phyloP scores from a whole-genome alignment of 1,139 yeast species.

The Starmera stellimalicola region DNA sequence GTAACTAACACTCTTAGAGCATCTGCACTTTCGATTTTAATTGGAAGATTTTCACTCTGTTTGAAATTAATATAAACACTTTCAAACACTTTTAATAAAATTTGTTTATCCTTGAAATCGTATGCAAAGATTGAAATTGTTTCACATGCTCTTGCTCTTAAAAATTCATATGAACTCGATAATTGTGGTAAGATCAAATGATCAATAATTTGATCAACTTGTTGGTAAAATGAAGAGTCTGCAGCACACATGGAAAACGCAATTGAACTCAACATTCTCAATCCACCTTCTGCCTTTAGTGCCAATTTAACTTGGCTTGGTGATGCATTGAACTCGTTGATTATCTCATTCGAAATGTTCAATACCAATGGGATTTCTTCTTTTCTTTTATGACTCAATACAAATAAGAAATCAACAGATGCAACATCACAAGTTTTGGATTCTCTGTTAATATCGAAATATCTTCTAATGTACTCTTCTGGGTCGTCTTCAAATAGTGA shows the following conservation, averaged over 20 bases:
- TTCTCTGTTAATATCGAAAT: constrained; percentile 62
- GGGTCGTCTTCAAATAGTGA: constrained; percentile 66
- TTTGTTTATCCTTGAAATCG: constrained; percentile 40
- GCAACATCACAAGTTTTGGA: constrained; percentile 73
- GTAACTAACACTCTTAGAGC: constrained; percentile 74
- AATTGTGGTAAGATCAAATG: constrained; percentile 58
- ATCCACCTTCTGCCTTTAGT: constrained; percentile 71
- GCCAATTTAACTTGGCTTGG: constrained; percentile 34
- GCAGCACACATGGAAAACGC: constrained; percentile 44
- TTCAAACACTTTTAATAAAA: constrained; percentile 52
- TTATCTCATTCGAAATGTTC: constrained; percentile 40
- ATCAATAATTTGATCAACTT: constrained; percentile 65
- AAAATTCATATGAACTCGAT: constrained; percentile 56
- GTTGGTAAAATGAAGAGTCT: constrained; percentile 43
- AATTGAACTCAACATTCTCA: constrained; percentile 69
- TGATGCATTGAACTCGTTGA: constrained; percentile 25
- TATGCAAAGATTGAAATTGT: constrained; percentile 53
- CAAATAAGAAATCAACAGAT: constrained; percentile 63
- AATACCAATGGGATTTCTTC: constrained; percentile 35
- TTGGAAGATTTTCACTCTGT: constrained; percentile 45
- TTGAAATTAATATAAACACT: constrained; percentile 33
- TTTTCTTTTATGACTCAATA: constrained; percentile 35
- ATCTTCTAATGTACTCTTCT: constrained; percentile 64
- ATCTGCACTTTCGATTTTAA: constrained; percentile 79
- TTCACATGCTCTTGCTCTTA: constrained; percentile 82